Evolutionary conservation across 176 grass and related monocot genomes (phyloP).

Genomic region (Hordeum vulgare): DNA sequence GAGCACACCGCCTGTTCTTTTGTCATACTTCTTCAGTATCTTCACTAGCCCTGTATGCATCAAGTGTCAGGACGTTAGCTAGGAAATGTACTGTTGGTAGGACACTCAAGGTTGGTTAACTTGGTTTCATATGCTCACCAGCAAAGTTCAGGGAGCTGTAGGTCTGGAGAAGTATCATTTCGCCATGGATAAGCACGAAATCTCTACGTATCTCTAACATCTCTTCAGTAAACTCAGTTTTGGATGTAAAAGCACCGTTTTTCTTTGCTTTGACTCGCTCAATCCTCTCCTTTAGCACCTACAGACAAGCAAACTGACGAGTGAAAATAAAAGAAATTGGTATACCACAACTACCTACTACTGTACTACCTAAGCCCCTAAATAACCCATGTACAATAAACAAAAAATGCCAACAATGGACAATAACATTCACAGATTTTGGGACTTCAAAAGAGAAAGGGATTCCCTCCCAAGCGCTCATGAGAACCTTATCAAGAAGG

Average conservation of each 20-base stretch:
- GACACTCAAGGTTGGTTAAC: neutral
- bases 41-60: constrained; percentile 73
- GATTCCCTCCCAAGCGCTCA: neutral
- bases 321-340: neutral
- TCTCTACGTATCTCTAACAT: constrained; percentile 92
- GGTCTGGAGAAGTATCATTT: constrained; percentile 94
- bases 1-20: constrained; percentile 77
- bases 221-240: constrained; percentile 69
- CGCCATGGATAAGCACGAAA: constrained; percentile 92
- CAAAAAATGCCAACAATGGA: neutral
- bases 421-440: neutral
- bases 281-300: constrained; percentile 96
- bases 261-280: constrained; percentile 64
- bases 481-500: neutral
- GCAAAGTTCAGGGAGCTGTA: constrained; percentile 97
- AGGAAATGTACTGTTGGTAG: neutral
- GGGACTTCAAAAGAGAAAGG: neutral
- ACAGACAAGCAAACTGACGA: neutral
- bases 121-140: constrained; percentile 34
- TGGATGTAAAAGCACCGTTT: constrained; percentile 52
- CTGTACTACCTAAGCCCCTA: neutral
- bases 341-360: neutral
- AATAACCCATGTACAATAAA: neutral
- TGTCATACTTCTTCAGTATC: constrained; percentile 97
- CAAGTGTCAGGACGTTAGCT: neutral